Base-by-base conservation (phyloP, 2,329 filamentous ascomycete genomes). In the Fusarium virguliforme region DNA sequence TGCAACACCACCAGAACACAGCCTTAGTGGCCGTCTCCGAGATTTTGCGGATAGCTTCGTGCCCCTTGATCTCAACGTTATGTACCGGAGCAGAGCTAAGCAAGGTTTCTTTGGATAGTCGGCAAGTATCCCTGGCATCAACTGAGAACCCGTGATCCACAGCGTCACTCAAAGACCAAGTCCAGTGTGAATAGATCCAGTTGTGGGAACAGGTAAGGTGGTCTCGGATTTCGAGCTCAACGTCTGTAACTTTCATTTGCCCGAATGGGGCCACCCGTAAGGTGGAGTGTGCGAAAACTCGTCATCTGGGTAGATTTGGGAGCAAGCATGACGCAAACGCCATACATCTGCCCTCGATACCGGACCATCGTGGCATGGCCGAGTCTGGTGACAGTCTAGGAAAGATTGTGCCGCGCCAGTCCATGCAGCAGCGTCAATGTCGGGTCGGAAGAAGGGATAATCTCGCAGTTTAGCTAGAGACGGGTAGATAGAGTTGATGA, bases 151-250 rank as follows among this genome's bases (percentile, higher is more conserved):
- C 30, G 35, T 37, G 6, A 38, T 59, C 43, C 18, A 28, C n/a
- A 30, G 41, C 26, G 18, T 18, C 41, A 30, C 32, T 40, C 10
- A 40, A 56, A 30, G 40, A 40, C 60, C 53, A 63, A 26, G 40
- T 57, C 60, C 53, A 63, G 28, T 63, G 53, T 28, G 15, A 30
- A 50, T 48, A 63, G 26, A 13, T 50, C 53, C 24, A 63, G 32
- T 63, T 37, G 28, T 63, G 60, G 30, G 41, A 63, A 51, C 41
- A 63, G 15, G 34, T 4, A 41, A 63, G 60, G 35, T 63, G 51
- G 32, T 57, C 26, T 32, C 41, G 41, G n/a, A 63, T 63, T 40
- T 50, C 28, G 40, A 48, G 60, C 53, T 63, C 53, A 28, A 63
- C 60, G 18, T 57, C 60, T 48, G 22, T n/a, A 9, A 6, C 51